A percentile compares a stretch with the other conserved stretches of the same genome.
These are phyloP conservation scores for Carex parvula DNA, from an alignment of 176 grass and related monocot genomes.

Conservation along the genomic window DNA sequence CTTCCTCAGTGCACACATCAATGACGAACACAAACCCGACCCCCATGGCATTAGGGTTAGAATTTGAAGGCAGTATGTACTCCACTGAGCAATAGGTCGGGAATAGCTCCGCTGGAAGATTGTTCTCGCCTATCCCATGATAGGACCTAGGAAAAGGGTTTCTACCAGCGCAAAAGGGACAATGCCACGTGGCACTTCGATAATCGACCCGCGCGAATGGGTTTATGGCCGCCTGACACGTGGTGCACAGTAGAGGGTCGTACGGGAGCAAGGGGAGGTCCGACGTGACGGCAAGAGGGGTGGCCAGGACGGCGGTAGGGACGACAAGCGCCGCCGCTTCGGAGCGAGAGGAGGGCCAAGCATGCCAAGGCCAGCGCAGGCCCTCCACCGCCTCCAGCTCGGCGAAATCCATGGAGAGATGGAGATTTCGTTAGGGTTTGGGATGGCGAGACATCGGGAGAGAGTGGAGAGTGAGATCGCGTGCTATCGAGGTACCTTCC, in stretches of 20 bases:
- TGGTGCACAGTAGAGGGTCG: constrained; percentile 57
- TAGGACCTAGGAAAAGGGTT: constrained; percentile 60
- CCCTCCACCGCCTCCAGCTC: constrained; percentile 98
- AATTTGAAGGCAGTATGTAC: constrained; percentile 59
- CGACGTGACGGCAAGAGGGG: constrained; percentile 57
- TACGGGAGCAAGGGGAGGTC: constrained; percentile 82
- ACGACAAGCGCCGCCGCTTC: constrained; percentile 86
- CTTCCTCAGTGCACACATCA: constrained; percentile 42
- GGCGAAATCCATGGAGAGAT: constrained; percentile 78
- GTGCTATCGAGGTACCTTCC: background rate
- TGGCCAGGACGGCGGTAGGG: constrained; percentile 73
- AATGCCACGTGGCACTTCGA: constrained; percentile 66
- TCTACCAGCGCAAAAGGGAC: constrained; percentile 63
- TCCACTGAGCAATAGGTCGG: constrained; percentile 94
- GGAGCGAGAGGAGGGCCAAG: constrained; percentile 58
- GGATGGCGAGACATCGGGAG: constrained; percentile 1
- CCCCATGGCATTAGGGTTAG: constrained; percentile 15
- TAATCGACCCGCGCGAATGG: constrained; percentile 73
- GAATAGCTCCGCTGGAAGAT: constrained; percentile 93
- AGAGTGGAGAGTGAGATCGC: background rate
- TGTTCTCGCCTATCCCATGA: constrained; percentile 53
- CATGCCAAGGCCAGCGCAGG: constrained; percentile 89
- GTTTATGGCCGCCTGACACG: constrained; percentile 73
- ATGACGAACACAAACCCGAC: constrained; percentile 68
- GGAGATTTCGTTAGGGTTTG: constrained; percentile 45